phyloP scores from a whole-genome alignment of 306 rosid species.

The Astragalus glycyphyllos region DNA sequence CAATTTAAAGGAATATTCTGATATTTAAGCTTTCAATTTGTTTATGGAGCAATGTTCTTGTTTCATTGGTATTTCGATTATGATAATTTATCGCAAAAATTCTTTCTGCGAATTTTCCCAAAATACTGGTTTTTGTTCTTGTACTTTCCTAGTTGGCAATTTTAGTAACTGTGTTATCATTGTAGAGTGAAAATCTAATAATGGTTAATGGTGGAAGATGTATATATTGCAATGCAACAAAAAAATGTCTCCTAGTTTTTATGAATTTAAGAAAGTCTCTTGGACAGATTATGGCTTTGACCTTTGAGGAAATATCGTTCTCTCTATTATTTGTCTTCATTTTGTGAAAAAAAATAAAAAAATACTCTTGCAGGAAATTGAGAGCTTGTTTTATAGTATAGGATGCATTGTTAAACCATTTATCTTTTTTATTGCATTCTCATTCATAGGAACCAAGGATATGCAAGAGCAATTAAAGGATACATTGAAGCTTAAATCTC shows the following conservation, averaged over 20 bases:
- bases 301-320: slow-evolving; percentile 1
- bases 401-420: slow-evolving; percentile 6
- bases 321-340: slow-evolving; percentile 21
- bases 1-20: too few species aligned
- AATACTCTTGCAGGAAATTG: neutral
- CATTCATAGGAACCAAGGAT: neutral
- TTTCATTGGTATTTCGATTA: neutral
- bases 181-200: slow-evolving; percentile 6
- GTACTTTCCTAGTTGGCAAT: neutral
- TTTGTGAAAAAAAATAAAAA: neutral
- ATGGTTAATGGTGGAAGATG: slow-evolving; percentile 18
- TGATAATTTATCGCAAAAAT: neutral
- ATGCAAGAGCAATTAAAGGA: slow-evolving; percentile 15
- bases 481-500: slow-evolving; percentile 11
- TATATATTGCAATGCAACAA: neutral
- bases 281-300: slow-evolving; percentile 21
- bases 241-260: neutral
- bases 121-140: too few species aligned
- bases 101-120: neutral
- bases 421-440: slow-evolving; percentile 11
- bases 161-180: neutral
- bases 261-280: slow-evolving; percentile 12
- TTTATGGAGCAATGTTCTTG: neutral
- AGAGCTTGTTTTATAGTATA: slow-evolving; percentile 1
- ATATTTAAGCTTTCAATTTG: neutral